Evolutionary conservation across 1,139 yeast genomes (phyloP), one percentile per base, ranked within the genome.

Genomic region (Geotrichum phurueaensis): DNA sequence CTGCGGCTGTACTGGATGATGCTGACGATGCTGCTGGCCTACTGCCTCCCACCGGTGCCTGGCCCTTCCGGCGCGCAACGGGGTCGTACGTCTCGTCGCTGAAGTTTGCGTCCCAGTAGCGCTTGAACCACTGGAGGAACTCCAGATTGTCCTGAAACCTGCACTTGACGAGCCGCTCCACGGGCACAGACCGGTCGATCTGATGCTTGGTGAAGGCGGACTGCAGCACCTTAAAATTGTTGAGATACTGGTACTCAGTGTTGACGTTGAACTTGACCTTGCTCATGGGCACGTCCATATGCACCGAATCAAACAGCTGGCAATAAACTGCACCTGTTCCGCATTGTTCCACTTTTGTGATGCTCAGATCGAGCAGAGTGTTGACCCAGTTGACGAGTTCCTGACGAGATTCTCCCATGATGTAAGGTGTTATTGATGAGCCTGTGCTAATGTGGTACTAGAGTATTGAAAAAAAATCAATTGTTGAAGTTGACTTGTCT

Each of bases 281-380:
- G 59, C 76, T 71, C 86, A 91, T 83, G 3, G 96, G 94, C 18
- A 92, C 80, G 66, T 89, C 96, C 27, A 87, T 85, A 68, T 81
- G 88, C 36, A 94, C 84, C 27, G 92, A 84, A 73, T 94, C 97
- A 78, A 92, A 81, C 57, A 94, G 81, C 74, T 92, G 97, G 74
- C 98, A 91, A 72, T 89, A 92, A 2, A 90, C 95, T 0, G 96
- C 97, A 2, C 99, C 99, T 2, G 87, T 84, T 22, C 99, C 99
- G 71, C 97, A 87, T 73, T 91, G 94, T 71, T 95, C 99, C 1
- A 94, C 87, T 69, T 88, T 90, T 58, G 84, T 79, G 68, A 88
- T 83, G 65, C 84, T 79, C 51, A 91, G 74, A 58, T 81, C 81
- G 53, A 90, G 78, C 5, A 89, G 81, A 56, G 81, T 78, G 71